Percentiles rank a stretch among this genome's conserved stretches.
Conservation (phyloP, 345 rosid species). For the Turnera subulata region DNA sequence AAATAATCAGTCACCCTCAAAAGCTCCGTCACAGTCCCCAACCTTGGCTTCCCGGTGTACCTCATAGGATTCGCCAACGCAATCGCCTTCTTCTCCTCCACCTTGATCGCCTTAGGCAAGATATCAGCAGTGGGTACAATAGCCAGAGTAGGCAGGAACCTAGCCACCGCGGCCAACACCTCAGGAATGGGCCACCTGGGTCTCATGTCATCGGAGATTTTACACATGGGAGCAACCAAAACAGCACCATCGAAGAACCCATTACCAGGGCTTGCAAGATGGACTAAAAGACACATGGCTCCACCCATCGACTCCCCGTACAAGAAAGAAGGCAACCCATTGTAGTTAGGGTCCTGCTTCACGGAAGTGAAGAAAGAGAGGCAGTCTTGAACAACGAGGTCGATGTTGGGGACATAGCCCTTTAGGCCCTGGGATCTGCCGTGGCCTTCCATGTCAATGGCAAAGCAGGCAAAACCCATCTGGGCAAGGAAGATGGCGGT, state of each 20-base stretch:
- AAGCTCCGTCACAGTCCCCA: constrained; percentile 71
- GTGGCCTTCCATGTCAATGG: constrained; percentile 80
- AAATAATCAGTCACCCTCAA: constrained; percentile 62
- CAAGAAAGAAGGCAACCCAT: constrained; percentile 51
- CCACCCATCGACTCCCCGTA: constrained; percentile 90
- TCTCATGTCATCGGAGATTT: constrained; percentile 60
- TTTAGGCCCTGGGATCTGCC: constrained; percentile 67
- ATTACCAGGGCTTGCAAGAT: constrained; percentile 40
- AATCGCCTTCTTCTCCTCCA: constrained; percentile 51
- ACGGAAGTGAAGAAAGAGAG: constrained; percentile 45
- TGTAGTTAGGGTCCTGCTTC: constrained; percentile 37
- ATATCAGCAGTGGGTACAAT: constrained; percentile 73
- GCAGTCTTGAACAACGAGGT: constrained; percentile 61
- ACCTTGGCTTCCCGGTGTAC: constrained; percentile 69
- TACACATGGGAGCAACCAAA: constrained; percentile 83
- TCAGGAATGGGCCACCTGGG: constrained; percentile 83
- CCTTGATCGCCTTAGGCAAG: constrained; percentile 50
- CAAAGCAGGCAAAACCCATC: constrained; percentile 76
- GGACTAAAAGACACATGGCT: constrained; percentile 57
- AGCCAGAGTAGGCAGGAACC: constrained; percentile 65
- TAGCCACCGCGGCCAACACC: constrained; percentile 45
- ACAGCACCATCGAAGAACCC: constrained; percentile 70
- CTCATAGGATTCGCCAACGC: constrained; percentile 62
- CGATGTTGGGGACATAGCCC: constrained; percentile 60
- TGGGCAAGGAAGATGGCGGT: constrained; percentile 70